A percentile compares a stretch with the other conserved stretches of the same genome.
These are phyloP conservation scores for Fusarium verticillioides DNA, from an alignment of 2,329 filamentous ascomycete genomes.

Conservation along the genomic window DNA sequence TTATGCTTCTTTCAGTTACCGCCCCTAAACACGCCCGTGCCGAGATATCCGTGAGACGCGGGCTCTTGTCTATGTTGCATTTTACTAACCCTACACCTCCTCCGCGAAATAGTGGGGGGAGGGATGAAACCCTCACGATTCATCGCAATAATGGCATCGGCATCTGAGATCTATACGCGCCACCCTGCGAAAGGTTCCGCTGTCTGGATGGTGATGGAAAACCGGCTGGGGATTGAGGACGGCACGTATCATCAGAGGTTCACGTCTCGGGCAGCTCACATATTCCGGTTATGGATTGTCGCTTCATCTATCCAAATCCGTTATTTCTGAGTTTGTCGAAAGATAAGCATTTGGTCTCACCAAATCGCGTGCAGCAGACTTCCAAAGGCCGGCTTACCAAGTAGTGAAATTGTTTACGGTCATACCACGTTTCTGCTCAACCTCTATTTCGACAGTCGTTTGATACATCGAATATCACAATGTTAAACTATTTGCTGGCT, in stretches of 20 bases:
- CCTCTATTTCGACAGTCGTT: too few species aligned
- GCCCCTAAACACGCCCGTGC: background rate
- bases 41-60: background rate
- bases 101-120: background rate
- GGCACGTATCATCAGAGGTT: background rate
- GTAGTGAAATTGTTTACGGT: background rate
- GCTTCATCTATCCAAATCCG: background rate
- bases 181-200: too few species aligned
- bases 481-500: background rate
- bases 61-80: background rate
- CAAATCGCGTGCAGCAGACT: background rate
- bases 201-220: background rate
- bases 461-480: background rate
- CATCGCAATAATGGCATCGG: background rate
- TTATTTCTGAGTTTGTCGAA: fast-evolving
- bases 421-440: too few species aligned
- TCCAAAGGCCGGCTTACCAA: background rate
- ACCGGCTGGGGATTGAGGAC: background rate
- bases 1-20: slow-evolving; percentile 1
- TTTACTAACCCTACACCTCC: background rate
- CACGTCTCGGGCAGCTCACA: background rate
- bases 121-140: background rate
- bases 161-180: background rate
- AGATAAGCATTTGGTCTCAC: background rate
- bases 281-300: background rate